These are phyloP conservation scores for Diplogelasinospora grovesii DNA, from an alignment of 495 filamentous ascomycete genomes.

Conservation along the genomic window DNA sequence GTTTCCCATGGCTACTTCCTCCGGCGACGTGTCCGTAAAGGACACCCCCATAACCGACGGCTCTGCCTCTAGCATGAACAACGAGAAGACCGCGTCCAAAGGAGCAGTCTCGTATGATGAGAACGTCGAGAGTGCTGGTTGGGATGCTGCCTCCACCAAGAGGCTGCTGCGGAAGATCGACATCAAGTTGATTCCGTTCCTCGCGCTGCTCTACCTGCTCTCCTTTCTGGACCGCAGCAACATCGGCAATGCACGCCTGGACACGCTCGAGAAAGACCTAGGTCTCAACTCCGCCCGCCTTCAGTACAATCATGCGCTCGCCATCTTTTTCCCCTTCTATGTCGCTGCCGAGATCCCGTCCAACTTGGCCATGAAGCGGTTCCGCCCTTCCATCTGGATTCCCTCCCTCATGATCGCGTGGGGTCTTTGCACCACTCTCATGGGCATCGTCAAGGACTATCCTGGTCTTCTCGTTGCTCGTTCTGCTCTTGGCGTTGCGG, in stretches of 20 bases:
- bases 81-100: slow-evolving; percentile 21
- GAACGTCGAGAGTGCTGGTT: slow-evolving; percentile 18
- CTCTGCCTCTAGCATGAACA: slow-evolving; percentile 22
- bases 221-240: slow-evolving; percentile 72
- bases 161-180: slow-evolving; percentile 46
- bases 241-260: slow-evolving; percentile 78
- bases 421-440: slow-evolving; percentile 54
- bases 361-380: slow-evolving; percentile 58
- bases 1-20: slow-evolving; percentile 20
- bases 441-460: slow-evolving; percentile 70
- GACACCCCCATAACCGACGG: slow-evolving; percentile 24
- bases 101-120: slow-evolving; percentile 8
- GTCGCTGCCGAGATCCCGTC: slow-evolving; percentile 71
- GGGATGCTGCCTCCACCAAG: slow-evolving; percentile 27
- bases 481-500: slow-evolving; percentile 65
- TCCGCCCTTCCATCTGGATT: slow-evolving; percentile 57
- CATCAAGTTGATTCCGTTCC: slow-evolving; percentile 44
- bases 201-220: slow-evolving; percentile 50
- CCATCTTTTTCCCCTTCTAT: slow-evolving; percentile 84
- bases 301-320: slow-evolving; percentile 65
- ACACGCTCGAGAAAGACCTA: slow-evolving; percentile 55
- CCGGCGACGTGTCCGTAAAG: slow-evolving; percentile 16
- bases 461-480: slow-evolving; percentile 64
- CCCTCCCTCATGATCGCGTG: slow-evolving; percentile 50
- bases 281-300: slow-evolving; percentile 44